phyloP scores from a whole-genome alignment of 495 filamentous ascomycete species.

The Hypoxylon subgilvum region DNA sequence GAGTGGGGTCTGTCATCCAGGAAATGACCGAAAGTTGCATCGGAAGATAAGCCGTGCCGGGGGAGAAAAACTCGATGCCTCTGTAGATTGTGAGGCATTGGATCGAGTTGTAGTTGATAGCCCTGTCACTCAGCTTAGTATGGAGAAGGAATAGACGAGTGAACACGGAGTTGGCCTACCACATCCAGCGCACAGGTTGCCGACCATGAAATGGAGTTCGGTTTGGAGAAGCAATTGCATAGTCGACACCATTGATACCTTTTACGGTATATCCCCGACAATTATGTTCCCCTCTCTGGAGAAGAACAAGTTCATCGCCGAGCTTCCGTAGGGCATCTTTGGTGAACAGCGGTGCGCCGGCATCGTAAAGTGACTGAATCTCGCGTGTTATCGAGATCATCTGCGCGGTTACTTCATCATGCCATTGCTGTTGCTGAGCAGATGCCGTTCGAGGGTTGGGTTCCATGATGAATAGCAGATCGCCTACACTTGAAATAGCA shows the following conservation, averaged over 20 bases:
- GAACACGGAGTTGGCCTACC: not conserved
- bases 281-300: slow-evolving; percentile 1
- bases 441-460: not conserved
- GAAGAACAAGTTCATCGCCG: slow-evolving; percentile 11
- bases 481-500: not conserved
- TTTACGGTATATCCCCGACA: slow-evolving; percentile 4
- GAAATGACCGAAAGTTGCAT: slow-evolving; percentile 1
- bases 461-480: slow-evolving; percentile 1
- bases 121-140: slow-evolving; percentile 4
- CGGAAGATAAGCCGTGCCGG: slow-evolving; percentile 8
- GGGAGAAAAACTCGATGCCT: not conserved
- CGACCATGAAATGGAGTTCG: not conserved
- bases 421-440: not conserved
- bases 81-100: slow-evolving; percentile 7
- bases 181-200: not conserved
- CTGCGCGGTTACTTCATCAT: not conserved
- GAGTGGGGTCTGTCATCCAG: not conserved
- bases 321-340: slow-evolving; percentile 21
- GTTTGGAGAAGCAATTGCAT: slow-evolving; percentile 2
- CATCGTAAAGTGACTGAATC: slow-evolving; percentile 22
- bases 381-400: not conserved
- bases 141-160: not conserved
- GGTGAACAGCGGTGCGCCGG: slow-evolving; percentile 17
- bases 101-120: slow-evolving; percentile 12
- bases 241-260: slow-evolving; percentile 19